Evolutionary conservation across 768 basidiomycete genomes (phyloP), one percentile per base, ranked within the genome.

Genomic region (Leccinum ochraceum): DNA sequence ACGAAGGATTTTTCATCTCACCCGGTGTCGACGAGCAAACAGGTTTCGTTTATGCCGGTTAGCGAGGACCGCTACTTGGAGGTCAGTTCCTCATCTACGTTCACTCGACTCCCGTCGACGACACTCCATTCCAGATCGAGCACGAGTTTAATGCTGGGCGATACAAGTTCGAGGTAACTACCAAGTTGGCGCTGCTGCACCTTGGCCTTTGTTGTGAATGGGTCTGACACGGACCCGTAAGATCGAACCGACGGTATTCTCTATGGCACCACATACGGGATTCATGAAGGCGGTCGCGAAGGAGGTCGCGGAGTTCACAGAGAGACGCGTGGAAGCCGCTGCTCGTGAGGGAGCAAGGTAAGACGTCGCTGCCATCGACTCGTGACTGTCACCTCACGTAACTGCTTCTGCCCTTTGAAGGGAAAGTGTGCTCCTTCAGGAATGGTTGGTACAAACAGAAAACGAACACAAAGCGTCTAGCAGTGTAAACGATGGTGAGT

Each of bases 21-120:
- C 28, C 22, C 10, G 26, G 9, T 11, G n/a, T 20, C 8, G 6
- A 26, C 26, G 1, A 14, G 3, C 22, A 0, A n/a, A 3, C 46
- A 85, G 82, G 71, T 88, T n/a, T 73, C 75, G 16, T 86, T 87
- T 65, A 77, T 79, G 14, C 73, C 76, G 0, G 75, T 87, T 42
- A 74, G 59, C 24, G 83, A 83, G 62, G 77, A 74, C 24, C 74
- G 76, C 24, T 89, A 87, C 60, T 37, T 78, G 0, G 69, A 84
- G 73, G 85, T 84, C 20, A 48, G 20, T 48, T 4, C 32, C 8
- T 46, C 50, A 13, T 58, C 10, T 14, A 14, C 48, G 3, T 44
- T 44, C 2, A 8, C 2, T 5, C 4, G 17, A 24, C 3, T 14
- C 3, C 28, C 13, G 42, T n/a, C 54, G 3, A 63, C 14, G 16